A percentile compares a stretch with the other conserved stretches of the same genome.
Conservation (phyloP, 192 early-diverging fungal species). For the Podila verticillata region DNA sequence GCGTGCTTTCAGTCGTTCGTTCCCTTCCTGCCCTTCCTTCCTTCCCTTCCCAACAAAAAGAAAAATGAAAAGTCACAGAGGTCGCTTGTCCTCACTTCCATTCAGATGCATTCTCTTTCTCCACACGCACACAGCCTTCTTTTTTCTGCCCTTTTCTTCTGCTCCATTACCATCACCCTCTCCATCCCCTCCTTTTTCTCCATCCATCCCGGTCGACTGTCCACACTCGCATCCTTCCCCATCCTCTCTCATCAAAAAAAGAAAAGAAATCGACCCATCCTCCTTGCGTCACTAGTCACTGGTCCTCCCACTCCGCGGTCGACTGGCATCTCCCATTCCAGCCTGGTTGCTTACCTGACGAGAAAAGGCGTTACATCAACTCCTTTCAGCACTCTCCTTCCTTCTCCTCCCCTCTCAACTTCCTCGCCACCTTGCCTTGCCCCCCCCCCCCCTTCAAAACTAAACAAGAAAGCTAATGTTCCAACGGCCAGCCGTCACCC, state of each 20-base stretch:
- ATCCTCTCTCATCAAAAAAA: too few relatives aligned
- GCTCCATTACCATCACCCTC: background rate
- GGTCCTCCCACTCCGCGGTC: too few relatives aligned
- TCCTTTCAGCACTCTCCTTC: background rate
- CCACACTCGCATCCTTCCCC: too few relatives aligned
- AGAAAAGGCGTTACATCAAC: too few relatives aligned
- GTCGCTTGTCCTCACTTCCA: too few relatives aligned
- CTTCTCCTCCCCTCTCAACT: background rate
- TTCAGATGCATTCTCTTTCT: background rate
- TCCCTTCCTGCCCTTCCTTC: background rate
- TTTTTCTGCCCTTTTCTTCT: background rate
- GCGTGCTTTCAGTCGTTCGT: background rate
- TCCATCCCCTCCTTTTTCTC: background rate
- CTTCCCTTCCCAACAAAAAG: background rate
- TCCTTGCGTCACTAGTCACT: too few relatives aligned
- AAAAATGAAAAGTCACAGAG: too few relatives aligned
- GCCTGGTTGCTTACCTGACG: too few relatives aligned
- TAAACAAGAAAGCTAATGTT: slow-evolving; percentile 16
- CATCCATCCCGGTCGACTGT: background rate
- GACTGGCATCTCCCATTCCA: too few relatives aligned
- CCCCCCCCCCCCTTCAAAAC: background rate
- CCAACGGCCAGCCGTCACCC: slow-evolving; percentile 50
- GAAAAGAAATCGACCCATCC: too few relatives aligned
- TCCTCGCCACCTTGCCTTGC: background rate
- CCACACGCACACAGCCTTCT: background rate